Base-by-base conservation (phyloP, 176 grass and related monocot genomes). In the Canna indica region DNA sequence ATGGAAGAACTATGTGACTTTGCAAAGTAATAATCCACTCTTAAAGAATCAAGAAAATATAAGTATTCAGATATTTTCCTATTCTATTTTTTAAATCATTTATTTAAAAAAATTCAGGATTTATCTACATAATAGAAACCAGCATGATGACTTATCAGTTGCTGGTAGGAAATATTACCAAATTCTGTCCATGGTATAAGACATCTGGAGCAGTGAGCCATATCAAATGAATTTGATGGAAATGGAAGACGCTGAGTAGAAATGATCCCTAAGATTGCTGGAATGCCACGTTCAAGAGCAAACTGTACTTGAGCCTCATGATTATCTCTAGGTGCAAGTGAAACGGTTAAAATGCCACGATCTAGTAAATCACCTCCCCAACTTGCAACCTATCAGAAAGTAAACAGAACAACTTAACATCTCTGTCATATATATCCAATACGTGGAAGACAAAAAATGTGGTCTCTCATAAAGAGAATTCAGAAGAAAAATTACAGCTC, bases 281-380 rank as follows among this genome's bases (percentile, higher is more conserved):
- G 93, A 81, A 96, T 91, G 27, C 93, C 93, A 52, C 93, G 85
- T 78, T 96, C 93, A 1, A 96, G 93, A 63, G 93, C 93, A 85
- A 96, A 96, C 86, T 96, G 93, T 36, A 96, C 93, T 81, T 96
- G 93, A 14, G 93, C 93, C 88, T 96, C 93, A 79, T 96, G 93
- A 78, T 96, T 91, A 75, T 96, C 93, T 75, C 88, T 59, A 13
- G 93, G 93, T 38, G 93, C 93, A 7, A 96, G 88, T 22, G 93
- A 96, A 0, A 96, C 71, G 26, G 93, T 77, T 27, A 96, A 76
- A 75, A 91, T 91, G 34, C 82, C 79, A 14, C 83, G 70, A 1
- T 39, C 77, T 61, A 96, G 83, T 35, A 96, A 83, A 81, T 96
- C 86, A 20, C 93, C 93, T 68, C 88, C 93, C 88, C 86, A 96